Evolutionary conservation across 768 basidiomycete genomes (phyloP), one percentile per base, ranked within the genome.

Genomic region (Piloderma croceum): DNA sequence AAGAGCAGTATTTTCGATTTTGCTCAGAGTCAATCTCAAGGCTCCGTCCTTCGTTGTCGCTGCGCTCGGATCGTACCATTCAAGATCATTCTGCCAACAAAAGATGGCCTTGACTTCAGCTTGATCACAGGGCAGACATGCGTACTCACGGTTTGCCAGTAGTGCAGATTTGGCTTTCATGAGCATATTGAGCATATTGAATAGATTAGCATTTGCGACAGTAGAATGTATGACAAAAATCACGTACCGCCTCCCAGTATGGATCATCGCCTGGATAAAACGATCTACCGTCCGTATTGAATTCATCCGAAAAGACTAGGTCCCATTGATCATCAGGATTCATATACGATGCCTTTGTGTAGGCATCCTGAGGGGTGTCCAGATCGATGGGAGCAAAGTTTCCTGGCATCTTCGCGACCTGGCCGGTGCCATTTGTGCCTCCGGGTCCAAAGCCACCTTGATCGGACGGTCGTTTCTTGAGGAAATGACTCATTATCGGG

Each of bases 291-390:
- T 77, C 76, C 18, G 48, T 54, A 39, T 84, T 73, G 59, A 90
- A 90, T 64, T 88, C 86, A 60, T 89, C 86, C 4, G 75, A 79
- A 55, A 86, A 90, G 20, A 85, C 79, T 36, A 82, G 66, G 57
- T 57, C 53, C 49, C 61, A 31, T 5, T 31, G 19, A 7, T 62
- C 54, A 5, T 58, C 27, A 15, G 27, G 27, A 15, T 29, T 29
- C 27, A 29, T 60, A 53, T 70, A 79, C 1, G 63, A 58, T 31
- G 54, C 48, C 38, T 61, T 67, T 34, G 56, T 68, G 62, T 69
- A 61, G 18, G 59, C 58, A 13, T 70, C 63, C 45, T 61, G 15
- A 7, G 79, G 80, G 0, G 81, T 80, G 32, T 76, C 68, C 17
- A 62, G 36, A 46, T 81, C 80, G 46, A 82, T 73, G 34, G 81